Percentiles rank a stretch among this genome's conserved stretches.
These are phyloP conservation scores for Solanum chacoense DNA, from an alignment of 305 asterid genomes.

Conservation along the genomic window DNA sequence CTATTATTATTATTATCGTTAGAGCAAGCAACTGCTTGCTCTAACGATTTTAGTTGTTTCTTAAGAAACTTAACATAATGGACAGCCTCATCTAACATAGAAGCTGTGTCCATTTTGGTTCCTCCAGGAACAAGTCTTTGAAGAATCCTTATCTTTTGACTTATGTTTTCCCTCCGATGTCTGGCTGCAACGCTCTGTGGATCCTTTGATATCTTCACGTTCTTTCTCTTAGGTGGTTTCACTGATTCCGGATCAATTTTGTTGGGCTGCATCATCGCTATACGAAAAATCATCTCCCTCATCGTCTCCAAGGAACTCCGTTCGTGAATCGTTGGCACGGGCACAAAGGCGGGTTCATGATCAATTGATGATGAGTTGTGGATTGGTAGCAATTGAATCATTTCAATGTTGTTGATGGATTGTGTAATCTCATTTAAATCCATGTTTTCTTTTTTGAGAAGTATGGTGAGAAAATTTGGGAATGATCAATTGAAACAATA, in stretches of 20 bases:
- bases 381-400: background rate
- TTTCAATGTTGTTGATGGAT: background rate
- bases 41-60: constrained; percentile 32
- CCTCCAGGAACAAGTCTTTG: constrained; percentile 63
- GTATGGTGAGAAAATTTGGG: background rate
- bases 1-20: background rate
- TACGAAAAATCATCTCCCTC: constrained; percentile 49
- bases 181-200: constrained; percentile 62
- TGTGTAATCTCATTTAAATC: background rate
- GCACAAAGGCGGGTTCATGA: background rate
- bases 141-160: constrained; percentile 38
- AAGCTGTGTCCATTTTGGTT: constrained; percentile 52
- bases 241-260: constrained; percentile 35
- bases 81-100: constrained; percentile 55
- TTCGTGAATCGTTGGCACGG: constrained; percentile 4
- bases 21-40: constrained; percentile 12
- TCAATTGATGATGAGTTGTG: background rate
- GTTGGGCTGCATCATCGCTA: constrained; percentile 53
- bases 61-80: constrained; percentile 53
- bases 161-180: constrained; percentile 45
- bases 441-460: background rate
- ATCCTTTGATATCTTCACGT: constrained; percentile 46
- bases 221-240: constrained; percentile 42
- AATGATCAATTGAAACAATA: background rate
- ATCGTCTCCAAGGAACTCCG: constrained; percentile 29